These are phyloP conservation scores for Alternaria solani DNA, from an alignment of 2,329 filamentous ascomycete species.

Conservation along the genomic window DNA sequence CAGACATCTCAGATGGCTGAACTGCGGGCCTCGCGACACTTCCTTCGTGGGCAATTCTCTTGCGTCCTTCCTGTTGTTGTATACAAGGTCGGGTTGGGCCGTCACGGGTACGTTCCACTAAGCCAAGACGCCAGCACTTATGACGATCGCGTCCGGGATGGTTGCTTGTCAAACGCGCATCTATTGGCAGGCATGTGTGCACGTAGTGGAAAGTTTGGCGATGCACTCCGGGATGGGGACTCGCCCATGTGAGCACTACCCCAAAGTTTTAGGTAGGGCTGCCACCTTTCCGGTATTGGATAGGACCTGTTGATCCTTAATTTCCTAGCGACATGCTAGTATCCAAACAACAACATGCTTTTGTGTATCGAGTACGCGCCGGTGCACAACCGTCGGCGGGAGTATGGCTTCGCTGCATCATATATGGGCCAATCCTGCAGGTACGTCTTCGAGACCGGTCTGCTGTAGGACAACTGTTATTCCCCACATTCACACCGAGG, in stretches of 20 bases:
- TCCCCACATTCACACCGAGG: background rate
- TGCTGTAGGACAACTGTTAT: slow-evolving; percentile 10
- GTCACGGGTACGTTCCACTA: background rate
- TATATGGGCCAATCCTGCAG: slow-evolving; percentile 3
- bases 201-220: background rate
- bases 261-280: background rate
- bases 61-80: slow-evolving; percentile 1
- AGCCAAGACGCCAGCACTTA: slow-evolving; percentile 1
- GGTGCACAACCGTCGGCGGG: background rate
- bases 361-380: slow-evolving; percentile 16
- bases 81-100: background rate
- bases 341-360: slow-evolving; percentile 9
- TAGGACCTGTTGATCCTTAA: background rate
- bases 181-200: slow-evolving; percentile 9
- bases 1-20: slow-evolving; percentile 21
- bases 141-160: slow-evolving; percentile 7
- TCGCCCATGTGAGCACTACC: slow-evolving; percentile 3
- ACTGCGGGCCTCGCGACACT: slow-evolving; percentile 1
- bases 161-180: slow-evolving; percentile 1
- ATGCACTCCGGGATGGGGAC: slow-evolving; percentile 6
- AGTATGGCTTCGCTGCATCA: slow-evolving; percentile 1
- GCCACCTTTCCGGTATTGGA: slow-evolving; percentile 1
- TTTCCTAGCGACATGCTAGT: slow-evolving; percentile 8
- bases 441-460: slow-evolving; percentile 6
- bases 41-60: background rate